A percentile compares a stretch with the other conserved stretches of the same genome.
phyloP scores from a whole-genome alignment of 257 asterid genomes.

The Eucommia ulmoides region DNA sequence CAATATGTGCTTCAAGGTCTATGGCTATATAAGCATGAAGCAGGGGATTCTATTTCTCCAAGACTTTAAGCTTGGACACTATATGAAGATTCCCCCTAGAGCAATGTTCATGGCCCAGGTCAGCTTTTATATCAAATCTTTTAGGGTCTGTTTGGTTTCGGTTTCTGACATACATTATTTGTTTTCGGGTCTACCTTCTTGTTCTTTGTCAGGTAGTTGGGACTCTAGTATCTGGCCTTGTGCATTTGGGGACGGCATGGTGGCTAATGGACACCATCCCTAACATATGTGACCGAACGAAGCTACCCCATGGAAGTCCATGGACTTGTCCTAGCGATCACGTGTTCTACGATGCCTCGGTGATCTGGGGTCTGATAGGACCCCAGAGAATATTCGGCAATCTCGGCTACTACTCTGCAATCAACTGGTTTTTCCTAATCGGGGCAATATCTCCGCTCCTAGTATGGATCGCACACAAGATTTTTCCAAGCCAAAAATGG shows the following conservation, averaged over 20 bases:
- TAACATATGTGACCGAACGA: conserved; percentile 55
- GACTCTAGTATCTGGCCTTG: conserved; percentile 58
- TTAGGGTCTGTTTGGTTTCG: no score
- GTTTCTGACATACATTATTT: no score
- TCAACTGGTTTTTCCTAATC: conserved; percentile 56
- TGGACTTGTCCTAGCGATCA: conserved; percentile 93
- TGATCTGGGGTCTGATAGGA: conserved; percentile 81
- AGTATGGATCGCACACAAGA: conserved; percentile 53
- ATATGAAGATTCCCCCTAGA: conserved; percentile 93
- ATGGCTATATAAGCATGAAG: conserved; percentile 85
- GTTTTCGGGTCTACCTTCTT: no score
- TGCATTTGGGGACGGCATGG: conserved; percentile 87
- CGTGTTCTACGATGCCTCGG: conserved; percentile 79
- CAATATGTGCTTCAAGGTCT: conserved; percentile 95
- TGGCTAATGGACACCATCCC: conserved; percentile 86
- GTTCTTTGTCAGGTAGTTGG: conserved; percentile 45
- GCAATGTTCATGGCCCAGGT: conserved; percentile 98
- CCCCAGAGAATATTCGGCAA: conserved; percentile 66
- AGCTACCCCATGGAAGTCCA: conserved; percentile 63
- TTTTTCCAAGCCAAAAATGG: conserved; percentile 55
- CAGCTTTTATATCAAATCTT: conserved; percentile 10
- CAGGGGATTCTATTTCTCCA: conserved; percentile 77
- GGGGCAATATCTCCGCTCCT: conserved; percentile 69
- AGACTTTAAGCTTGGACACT: conserved; percentile 92
- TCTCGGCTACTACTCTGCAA: conserved; percentile 61